Percentiles rank a stretch among this genome's conserved stretches.
These are phyloP conservation scores for Tagetes erecta DNA, from an alignment of 129 eudicot genomes.

Conservation along the genomic window DNA sequence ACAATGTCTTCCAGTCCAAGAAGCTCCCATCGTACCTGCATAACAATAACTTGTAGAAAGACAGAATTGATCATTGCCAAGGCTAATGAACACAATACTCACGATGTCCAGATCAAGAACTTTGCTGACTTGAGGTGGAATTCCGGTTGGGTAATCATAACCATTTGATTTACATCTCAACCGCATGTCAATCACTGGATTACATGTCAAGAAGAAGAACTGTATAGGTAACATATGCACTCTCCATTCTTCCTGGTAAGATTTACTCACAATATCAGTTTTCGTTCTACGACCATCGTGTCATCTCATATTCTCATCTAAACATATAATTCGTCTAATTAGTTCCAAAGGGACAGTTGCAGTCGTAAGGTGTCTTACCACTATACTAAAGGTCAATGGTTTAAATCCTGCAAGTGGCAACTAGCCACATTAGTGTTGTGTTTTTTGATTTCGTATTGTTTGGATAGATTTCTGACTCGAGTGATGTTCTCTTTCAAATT, in stretches of 20 bases:
- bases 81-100: slow-evolving; percentile 24
- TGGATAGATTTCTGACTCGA: no score
- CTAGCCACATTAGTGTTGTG: not conserved
- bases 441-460: no score
- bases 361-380: no score
- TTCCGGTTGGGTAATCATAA: slow-evolving; percentile 66
- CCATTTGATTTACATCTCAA: slow-evolving; percentile 69
- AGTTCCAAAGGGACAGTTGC: no score
- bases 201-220: slow-evolving; percentile 63
- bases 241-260: slow-evolving; percentile 86
- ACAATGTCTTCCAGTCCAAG: slow-evolving; percentile 68
- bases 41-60: not conserved
- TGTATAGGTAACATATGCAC: slow-evolving; percentile 87
- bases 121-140: slow-evolving; percentile 59
- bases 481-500: no score
- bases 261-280: slow-evolving; percentile 13
- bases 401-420: not conserved
- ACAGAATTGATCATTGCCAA: not conserved
- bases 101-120: slow-evolving; percentile 89
- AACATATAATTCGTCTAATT: not conserved
- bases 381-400: no score
- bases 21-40: slow-evolving; percentile 86
- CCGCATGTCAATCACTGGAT: slow-evolving; percentile 77
- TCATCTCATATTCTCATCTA: not conserved
- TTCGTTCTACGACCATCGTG: not conserved